Evolutionary conservation across 306 rosid genomes (phyloP).

Genomic region (Quercus wislizeni): DNA sequence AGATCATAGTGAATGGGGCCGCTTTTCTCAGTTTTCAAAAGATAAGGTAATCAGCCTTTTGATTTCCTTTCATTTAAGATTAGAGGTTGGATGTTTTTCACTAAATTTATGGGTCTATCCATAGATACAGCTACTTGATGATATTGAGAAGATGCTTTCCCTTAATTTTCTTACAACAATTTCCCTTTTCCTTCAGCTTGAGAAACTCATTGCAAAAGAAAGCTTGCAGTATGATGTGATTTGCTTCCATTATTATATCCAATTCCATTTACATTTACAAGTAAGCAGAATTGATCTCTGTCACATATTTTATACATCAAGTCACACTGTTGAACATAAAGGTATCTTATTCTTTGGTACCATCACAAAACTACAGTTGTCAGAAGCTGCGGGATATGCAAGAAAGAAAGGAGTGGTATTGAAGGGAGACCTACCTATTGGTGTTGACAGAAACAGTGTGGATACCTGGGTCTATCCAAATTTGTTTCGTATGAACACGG

Average conservation of each 20-base stretch:
- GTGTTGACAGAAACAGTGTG: conserved; percentile 92
- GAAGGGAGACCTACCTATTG: conserved; percentile 98
- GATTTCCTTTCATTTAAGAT: background rate
- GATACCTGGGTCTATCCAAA: conserved; percentile 97
- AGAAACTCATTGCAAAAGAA: conserved; percentile 80
- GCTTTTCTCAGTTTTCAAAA: conserved; percentile 66
- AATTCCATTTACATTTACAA: conserved; percentile 85
- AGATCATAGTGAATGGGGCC: conserved; percentile 93
- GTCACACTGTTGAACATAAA: conserved; percentile 13
- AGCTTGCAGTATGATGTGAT: conserved; percentile 70
- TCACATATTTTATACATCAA: conserved; percentile 13
- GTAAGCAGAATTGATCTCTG: conserved; percentile 42
- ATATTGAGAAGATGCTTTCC: background rate
- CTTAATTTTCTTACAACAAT: background rate
- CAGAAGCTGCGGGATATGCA: conserved; percentile 84
- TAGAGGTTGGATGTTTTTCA: conserved; percentile 1
- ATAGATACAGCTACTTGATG: background rate
- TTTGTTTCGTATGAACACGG: conserved; percentile 91
- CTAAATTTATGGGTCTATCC: background rate
- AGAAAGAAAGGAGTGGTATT: conserved; percentile 82
- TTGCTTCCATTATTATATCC: conserved; percentile 88
- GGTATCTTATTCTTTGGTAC: conserved; percentile 24
- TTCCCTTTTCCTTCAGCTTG: conserved; percentile 60
- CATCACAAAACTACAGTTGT: conserved; percentile 52
- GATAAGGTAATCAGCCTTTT: conserved; percentile 55